phyloP scores from a whole-genome alignment of 2,329 filamentous ascomycete genomes.

The Aspergillus pseudoterreus region DNA sequence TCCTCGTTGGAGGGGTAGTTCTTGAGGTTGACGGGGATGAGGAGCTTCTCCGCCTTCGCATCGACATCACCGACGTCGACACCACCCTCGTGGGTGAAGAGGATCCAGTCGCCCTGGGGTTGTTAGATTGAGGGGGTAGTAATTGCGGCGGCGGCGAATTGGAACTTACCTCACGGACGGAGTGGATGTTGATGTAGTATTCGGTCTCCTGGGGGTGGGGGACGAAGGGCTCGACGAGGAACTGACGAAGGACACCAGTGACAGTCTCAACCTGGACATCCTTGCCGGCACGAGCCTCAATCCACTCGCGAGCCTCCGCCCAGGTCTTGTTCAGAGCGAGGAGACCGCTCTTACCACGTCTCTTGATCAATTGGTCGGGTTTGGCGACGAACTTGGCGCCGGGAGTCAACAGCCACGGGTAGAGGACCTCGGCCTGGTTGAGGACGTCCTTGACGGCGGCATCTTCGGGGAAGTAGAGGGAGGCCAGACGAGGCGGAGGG shows the following conservation, averaged over 20 bases:
- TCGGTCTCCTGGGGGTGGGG: conserved; percentile 93
- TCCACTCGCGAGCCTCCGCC: conserved; percentile 90
- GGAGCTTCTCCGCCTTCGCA: conserved; percentile 95
- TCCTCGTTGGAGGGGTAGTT: conserved; percentile 95
- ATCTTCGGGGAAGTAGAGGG: conserved; percentile 89
- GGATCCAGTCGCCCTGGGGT: conserved; percentile 91
- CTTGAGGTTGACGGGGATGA: conserved; percentile 91
- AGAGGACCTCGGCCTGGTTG: conserved; percentile 92
- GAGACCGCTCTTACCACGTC: conserved; percentile 97
- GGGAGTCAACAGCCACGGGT: conserved; percentile 84
- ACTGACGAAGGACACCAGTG: conserved; percentile 83
- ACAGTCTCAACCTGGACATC: conserved; percentile 88
- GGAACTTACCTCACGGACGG: conserved; percentile 89
- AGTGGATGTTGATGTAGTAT: conserved; percentile 99
- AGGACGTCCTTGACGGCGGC: conserved; percentile 78
- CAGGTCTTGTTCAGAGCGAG: conserved; percentile 96
- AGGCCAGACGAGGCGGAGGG: conserved; percentile 82
- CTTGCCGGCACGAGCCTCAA: conserved; percentile 89
- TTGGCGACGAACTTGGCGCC: conserved; percentile 96
- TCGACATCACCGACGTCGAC: conserved; percentile 99
- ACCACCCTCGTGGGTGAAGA: conserved; percentile 99
- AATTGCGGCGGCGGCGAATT: conserved; percentile 10
- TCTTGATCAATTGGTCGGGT: conserved; percentile 99
- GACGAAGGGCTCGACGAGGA: conserved; percentile 97
- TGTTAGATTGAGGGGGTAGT: not conserved